Base-by-base conservation (phyloP, 495 filamentous ascomycete genomes). In the Trichoderma reesei region DNA sequence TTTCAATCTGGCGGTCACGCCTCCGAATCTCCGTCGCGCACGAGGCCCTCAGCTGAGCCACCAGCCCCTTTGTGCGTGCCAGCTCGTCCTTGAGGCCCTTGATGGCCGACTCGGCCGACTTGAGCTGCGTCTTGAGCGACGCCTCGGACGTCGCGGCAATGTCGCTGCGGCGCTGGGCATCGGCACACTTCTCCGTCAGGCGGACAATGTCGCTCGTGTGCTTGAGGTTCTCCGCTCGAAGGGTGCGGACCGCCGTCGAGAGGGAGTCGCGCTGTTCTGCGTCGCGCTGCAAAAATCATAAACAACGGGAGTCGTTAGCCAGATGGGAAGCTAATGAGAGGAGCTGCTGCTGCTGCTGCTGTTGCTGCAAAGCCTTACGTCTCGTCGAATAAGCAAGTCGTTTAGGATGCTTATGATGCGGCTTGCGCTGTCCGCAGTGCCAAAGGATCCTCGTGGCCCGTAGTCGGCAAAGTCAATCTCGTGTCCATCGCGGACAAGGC, bases 1-100 rank as follows among this genome's bases (percentile, higher is more conserved):
- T 85, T 69, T 92, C 87, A 62, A 98, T 86, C 75, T 96, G 89
- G 51, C 91, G 79, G 69, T 98, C 94, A 11, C 93, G 85, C 70
- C 96, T 93, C 64, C 94, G 86, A 13, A 98, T 83, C 69, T 98
- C 94, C 70, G 91, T 97, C 39, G 90, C 90, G 73, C 91, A 96
- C 68, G 93, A 86, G 5, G 87, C 83, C 48, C 92, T 83, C 13
- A 95, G 90, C 71, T 98, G 93, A 41, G 85, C 80, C 1, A 96
- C 81, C 9, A 87, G 82, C 0, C 83, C 83, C 72, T 92, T 95
- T 71, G 91, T 82, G 34, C 89, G 83, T 41, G 83, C 82, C 56
- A 90, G 81, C 70, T 98, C 91, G 36, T 96, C 92, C 66, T 90
- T 88, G 44, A 96, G 78, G 16, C 78, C 79, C 61, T 86, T 82